Evolutionary conservation across 352 stramenopile species (phyloP), one percentile per base, ranked within the genome.

Genomic region (Pythium diclinum): DNA sequence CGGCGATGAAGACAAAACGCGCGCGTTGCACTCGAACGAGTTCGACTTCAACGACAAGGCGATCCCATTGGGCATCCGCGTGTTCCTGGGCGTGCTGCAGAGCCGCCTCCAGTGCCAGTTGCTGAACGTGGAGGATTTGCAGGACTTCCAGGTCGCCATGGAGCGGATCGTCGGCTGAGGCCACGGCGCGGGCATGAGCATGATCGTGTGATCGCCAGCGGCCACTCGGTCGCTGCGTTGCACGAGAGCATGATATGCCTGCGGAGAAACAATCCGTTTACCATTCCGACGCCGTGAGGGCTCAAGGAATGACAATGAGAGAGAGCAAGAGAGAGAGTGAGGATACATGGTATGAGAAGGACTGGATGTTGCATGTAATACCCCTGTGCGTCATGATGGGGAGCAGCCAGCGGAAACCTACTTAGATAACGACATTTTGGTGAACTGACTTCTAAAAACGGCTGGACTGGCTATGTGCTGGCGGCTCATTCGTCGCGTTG

Each of bases 41-140:
- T 94, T 76, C 59, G 85, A 94, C 62, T 94, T 91, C 49, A 94
- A 94, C 67, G 85, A 94, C 74, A 90, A 92, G 69, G 82, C 83
- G 51, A 83, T 82, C 17, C 85, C 85, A n/a, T 61, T 92, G 2
- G 85, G 85, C n/a, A 92, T 94, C 38, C 82, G 83, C 6, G 47
- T 94, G 58, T 92, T 94, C 59, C 59, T 92, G 23, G 81, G 79
- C 17, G 79, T 94, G 56, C 52, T 92, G 30, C 79, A 94, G 60
- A 76, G 79, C 36, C 83, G 83, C 28, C 75, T 92, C 33, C 75
- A 78, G 55, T 89, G 79, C 55, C 72, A 81, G 56, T 61, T 94
- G 30, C 90, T 89, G 65, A 85, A 69, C 47, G 14, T 74, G 16
- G 81, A 88, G 55, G 85, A 94, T 44, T 49, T 94, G n/a, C 78